Conservation (phyloP, 176 grass and related monocot genomes). For the Triticum urartu region DNA sequence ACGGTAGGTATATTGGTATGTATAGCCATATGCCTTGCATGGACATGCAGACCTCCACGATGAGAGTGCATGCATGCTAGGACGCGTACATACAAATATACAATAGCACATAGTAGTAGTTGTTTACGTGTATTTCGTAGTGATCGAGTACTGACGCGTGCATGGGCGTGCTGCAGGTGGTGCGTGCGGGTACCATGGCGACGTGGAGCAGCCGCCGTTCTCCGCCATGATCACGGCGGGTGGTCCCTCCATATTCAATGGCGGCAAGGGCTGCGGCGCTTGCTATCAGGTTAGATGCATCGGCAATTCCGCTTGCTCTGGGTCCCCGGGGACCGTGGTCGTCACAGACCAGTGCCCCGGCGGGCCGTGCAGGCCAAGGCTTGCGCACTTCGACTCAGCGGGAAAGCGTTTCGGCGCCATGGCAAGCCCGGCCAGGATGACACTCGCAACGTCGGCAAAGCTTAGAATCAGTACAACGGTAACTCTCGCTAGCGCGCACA, state of each 20-base stretch:
- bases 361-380: slow-evolving; percentile 44
- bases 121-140: too few species aligned
- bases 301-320: slow-evolving; percentile 46
- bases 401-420: slow-evolving; percentile 66
- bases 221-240: slow-evolving; percentile 64
- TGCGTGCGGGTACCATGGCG: slow-evolving; percentile 58
- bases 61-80: too few species aligned
- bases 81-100: neutral
- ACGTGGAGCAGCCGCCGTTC: slow-evolving; percentile 54
- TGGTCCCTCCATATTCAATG: slow-evolving; percentile 46
- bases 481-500: neutral
- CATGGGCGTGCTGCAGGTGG: slow-evolving; percentile 38
- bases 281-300: slow-evolving; percentile 59
- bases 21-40: too few species aligned
- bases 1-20: neutral
- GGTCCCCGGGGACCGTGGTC: slow-evolving; percentile 54
- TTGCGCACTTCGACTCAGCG: slow-evolving; percentile 64
- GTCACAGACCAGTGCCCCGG: slow-evolving; percentile 63
- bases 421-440: slow-evolving; percentile 51
- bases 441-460: slow-evolving; percentile 48
- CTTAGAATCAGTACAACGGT: slow-evolving; percentile 60
- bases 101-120: too few species aligned
- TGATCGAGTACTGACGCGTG: neutral
- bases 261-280: slow-evolving; percentile 60
- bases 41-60: too few species aligned